These are phyloP conservation scores for Pneumocystis wakefieldiae DNA, from an alignment of 1,139 yeast genomes.

Conservation along the genomic window DNA sequence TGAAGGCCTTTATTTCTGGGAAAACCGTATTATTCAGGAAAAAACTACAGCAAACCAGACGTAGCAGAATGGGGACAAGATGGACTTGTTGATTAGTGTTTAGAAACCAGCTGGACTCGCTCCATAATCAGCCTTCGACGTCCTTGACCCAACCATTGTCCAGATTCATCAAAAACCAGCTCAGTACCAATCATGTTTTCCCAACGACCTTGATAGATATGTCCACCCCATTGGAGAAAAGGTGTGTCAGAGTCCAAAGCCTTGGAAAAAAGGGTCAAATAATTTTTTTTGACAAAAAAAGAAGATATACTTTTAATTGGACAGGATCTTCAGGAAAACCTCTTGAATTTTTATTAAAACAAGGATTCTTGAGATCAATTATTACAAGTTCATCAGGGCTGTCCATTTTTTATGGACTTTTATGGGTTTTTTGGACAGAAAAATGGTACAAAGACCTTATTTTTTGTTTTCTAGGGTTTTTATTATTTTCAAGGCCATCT, in stretches of 20 bases:
- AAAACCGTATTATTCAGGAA: neutral
- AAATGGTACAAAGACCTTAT: too few species aligned
- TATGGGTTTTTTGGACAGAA: too few species aligned
- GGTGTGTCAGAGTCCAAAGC: neutral
- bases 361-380: neutral
- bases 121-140: neutral
- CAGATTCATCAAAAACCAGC: neutral
- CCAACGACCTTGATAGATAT: neutral
- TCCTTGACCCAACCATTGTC: neutral
- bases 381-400: too few species aligned
- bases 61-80: too few species aligned
- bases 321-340: too few species aligned
- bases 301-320: too few species aligned
- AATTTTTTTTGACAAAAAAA: too few species aligned
- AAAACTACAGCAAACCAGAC: neutral
- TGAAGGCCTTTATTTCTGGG: constrained; percentile 29
- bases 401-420: too few species aligned
- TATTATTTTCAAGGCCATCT: too few species aligned
- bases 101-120: neutral
- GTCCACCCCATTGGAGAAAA: neutral
- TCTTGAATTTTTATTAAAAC: neutral
- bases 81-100: neutral
- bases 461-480: too few species aligned
- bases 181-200: neutral
- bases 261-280: neutral